Evolutionary conservation across 2,329 filamentous ascomycete genomes (phyloP), one percentile per base, ranked within the genome.

Genomic region (Ascochyta pisi): DNA sequence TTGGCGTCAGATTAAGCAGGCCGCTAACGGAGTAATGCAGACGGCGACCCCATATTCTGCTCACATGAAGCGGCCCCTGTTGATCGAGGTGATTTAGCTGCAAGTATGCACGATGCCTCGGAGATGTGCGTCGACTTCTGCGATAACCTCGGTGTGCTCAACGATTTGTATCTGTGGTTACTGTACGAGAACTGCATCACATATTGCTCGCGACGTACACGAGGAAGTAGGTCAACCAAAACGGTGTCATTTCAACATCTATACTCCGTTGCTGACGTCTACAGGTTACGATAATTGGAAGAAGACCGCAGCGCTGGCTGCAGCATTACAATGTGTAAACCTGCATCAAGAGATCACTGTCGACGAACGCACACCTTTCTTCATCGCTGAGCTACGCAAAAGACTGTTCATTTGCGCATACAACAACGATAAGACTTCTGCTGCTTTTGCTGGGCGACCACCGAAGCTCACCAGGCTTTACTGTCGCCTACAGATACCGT

Each of bases 361-460:
- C 4, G 64, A 74, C 41, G 64, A 69, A n/a, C 50, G 63, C 6
- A 73, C 68, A 5, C 73, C 74, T 9, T 71, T 76, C 52, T 76
- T 75, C 50, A 68, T 76, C 8, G 51, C 65, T 1, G 73, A 76
- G 27, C 41, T 75, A n/a, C 67, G 74, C 12, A 75, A 74, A 46
- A 61, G 68, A 13, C 54, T 71, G 4, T 74, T 75, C 44, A 61
- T 68, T 6, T 68, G 60, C 40, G 64, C 62, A 1, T 76, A 75
- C 41, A 64, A 66, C 3, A 71, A 70, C 8, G 84, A 87, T 62
- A 85, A 85, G 39, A 78, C 78, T 8, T 71, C 76, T 0, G 79
- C 82, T 0, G 77, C 81, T 0, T 85, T 86, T 41, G 79, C 80
- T 0, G 85, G 85, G 0, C 74, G 84, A 0, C 85, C 85, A 0